These are phyloP conservation scores for Alternaria gaisen DNA, from an alignment of 2,329 filamentous ascomycete species.

Conservation along the genomic window DNA sequence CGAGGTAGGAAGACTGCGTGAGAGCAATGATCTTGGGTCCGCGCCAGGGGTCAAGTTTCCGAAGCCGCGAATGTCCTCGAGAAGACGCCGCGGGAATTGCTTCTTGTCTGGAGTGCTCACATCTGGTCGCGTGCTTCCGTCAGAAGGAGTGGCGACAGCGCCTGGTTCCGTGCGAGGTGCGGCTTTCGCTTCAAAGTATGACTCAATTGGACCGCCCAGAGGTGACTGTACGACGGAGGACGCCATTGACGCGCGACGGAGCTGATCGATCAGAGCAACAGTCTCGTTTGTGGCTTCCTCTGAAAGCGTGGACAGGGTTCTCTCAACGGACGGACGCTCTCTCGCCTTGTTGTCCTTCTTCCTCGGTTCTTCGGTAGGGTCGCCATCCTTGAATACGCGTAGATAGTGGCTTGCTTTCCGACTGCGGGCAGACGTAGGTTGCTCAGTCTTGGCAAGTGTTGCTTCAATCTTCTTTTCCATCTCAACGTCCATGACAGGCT, in stretches of 20 bases:
- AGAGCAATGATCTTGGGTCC: slow-evolving; percentile 58
- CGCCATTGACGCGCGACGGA: slow-evolving; percentile 32
- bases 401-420: slow-evolving; percentile 73
- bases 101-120: slow-evolving; percentile 15
- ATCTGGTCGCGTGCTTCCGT: slow-evolving; percentile 2
- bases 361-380: slow-evolving; percentile 62
- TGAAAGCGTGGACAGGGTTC: slow-evolving; percentile 28
- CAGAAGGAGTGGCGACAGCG: slow-evolving; percentile 4
- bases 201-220: slow-evolving; percentile 25
- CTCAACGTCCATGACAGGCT: slow-evolving; percentile 55
- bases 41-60: slow-evolving; percentile 60
- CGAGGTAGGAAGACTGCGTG: slow-evolving; percentile 59
- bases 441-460: slow-evolving; percentile 66
- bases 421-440: slow-evolving; percentile 64
- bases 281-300: slow-evolving; percentile 37
- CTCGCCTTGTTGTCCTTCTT: slow-evolving; percentile 57
- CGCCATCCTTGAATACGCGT: slow-evolving; percentile 71
- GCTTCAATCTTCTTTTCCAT: slow-evolving; percentile 72
- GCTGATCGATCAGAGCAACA: slow-evolving; percentile 28
- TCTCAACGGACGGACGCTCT: slow-evolving; percentile 47
- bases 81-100: slow-evolving; percentile 58
- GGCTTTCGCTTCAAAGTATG: slow-evolving; percentile 40
- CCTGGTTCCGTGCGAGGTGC: slow-evolving; percentile 20
- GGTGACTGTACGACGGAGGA: slow-evolving; percentile 42
- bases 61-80: slow-evolving; percentile 66